Evolutionary conservation across 164 flowering plant species (phyloP).

Genomic region (Protea cynaroides): DNA sequence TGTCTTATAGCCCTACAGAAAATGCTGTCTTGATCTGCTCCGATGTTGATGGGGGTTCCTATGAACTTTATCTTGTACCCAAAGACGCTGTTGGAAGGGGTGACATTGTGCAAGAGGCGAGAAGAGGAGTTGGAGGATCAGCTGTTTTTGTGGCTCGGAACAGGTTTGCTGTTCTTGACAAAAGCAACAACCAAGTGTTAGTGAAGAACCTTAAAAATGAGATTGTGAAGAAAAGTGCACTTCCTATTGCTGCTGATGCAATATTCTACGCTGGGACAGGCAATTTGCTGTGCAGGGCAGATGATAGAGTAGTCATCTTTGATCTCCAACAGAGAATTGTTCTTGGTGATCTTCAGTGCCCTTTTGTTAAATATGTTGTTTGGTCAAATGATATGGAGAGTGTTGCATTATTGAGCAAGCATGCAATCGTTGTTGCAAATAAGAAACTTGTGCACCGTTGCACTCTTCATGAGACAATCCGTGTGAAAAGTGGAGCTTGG

Average conservation of each 20-base stretch:
- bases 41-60: slow-evolving; percentile 45
- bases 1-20: slow-evolving; percentile 50
- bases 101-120: slow-evolving; percentile 39
- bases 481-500: slow-evolving; percentile 53
- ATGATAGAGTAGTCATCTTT: slow-evolving; percentile 42
- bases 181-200: slow-evolving; percentile 40
- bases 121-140: slow-evolving; percentile 42
- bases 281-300: slow-evolving; percentile 41
- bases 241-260: slow-evolving; percentile 42
- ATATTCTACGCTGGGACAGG: slow-evolving; percentile 48
- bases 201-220: slow-evolving; percentile 52
- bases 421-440: slow-evolving; percentile 36
- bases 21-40: slow-evolving; percentile 42
- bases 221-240: slow-evolving; percentile 38
- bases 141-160: slow-evolving; percentile 48
- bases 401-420: slow-evolving; percentile 45
- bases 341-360: slow-evolving; percentile 43
- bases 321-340: slow-evolving; percentile 44
- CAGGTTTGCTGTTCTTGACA: slow-evolving; percentile 52
- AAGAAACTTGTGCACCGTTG: slow-evolving; percentile 44
- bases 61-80: slow-evolving; percentile 41
- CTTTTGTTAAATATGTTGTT: slow-evolving; percentile 38
- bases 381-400: slow-evolving; percentile 52
- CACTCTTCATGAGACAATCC: slow-evolving; percentile 49
- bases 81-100: slow-evolving; percentile 36